phyloP scores from a whole-genome alignment of 345 rosid species.

The Moricandia moricandioides region DNA sequence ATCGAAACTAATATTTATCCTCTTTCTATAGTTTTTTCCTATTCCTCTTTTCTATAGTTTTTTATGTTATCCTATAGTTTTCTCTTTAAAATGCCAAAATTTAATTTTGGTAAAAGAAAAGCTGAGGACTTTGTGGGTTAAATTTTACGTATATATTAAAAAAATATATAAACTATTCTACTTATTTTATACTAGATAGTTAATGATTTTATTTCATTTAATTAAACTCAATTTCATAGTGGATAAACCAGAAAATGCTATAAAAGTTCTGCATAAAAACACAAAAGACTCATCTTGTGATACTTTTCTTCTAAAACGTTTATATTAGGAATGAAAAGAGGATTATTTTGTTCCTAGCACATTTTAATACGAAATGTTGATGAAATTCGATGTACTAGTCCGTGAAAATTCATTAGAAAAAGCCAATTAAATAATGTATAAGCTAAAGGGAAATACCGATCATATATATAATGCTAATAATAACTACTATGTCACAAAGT shows the following conservation, averaged over 20 bases:
- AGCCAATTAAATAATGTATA: not conserved
- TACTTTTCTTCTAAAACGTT: not conserved
- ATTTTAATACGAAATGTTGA: not conserved
- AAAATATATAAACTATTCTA: not conserved
- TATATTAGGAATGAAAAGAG: not conserved
- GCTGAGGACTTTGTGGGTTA: not conserved
- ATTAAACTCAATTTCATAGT: not conserved
- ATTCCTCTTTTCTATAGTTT: not conserved
- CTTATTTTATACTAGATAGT: not conserved
- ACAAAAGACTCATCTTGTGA: not conserved
- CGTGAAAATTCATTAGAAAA: not conserved
- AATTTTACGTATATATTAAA: not conserved
- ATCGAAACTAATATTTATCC: too few relatives aligned
- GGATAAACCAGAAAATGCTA: not conserved
- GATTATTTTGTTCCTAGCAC: not conserved
- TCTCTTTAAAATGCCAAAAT: not conserved
- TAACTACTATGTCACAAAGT: constrained; percentile 5
- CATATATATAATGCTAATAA: not conserved
- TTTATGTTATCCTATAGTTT: too few relatives aligned
- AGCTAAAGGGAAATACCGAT: not conserved
- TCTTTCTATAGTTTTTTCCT: too few relatives aligned
- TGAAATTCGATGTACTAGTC: not conserved
- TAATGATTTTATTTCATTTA: not conserved
- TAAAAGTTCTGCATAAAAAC: not conserved
- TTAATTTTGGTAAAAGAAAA: not conserved